phyloP scores from a whole-genome alignment of 2,329 filamentous ascomycete genomes.

The Penicillium aurantiogriseum region DNA sequence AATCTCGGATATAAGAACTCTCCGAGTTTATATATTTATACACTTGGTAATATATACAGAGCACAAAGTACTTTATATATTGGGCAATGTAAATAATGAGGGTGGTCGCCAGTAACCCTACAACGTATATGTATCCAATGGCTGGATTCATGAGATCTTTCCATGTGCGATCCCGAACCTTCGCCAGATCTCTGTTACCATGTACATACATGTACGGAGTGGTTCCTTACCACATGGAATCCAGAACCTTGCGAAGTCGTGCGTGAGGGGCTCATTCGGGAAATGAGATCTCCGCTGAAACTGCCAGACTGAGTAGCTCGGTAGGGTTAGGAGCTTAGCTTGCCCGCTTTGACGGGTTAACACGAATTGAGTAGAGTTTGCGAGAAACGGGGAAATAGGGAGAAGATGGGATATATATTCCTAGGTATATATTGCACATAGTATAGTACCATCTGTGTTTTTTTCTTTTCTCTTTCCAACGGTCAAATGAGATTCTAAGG shows the following conservation, averaged over 20 bases:
- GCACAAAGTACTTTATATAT: not conserved
- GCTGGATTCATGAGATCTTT: not conserved
- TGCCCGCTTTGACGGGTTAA: not conserved
- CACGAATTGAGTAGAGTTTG: not conserved
- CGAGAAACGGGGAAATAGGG: not conserved
- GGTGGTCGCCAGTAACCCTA: not conserved
- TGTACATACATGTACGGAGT: not conserved
- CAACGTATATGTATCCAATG: not conserved
- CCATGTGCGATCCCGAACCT: not conserved
- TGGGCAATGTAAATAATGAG: not conserved
- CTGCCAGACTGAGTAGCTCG: slow-evolving; percentile 6
- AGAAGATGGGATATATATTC: not conserved
- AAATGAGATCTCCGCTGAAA: slow-evolving; percentile 4
- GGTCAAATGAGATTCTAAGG: too few relatives aligned
- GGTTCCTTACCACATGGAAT: slow-evolving; percentile 1
- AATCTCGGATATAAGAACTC: not conserved
- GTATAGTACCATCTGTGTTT: too few relatives aligned
- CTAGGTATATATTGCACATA: too few relatives aligned
- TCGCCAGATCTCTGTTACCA: not conserved
- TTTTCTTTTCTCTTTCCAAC: too few relatives aligned
- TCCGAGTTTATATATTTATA: not conserved
- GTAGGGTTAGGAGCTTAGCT: not conserved
- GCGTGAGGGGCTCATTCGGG: not conserved
- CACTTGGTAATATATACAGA: not conserved
- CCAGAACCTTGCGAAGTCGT: slow-evolving; percentile 1